A percentile compares a stretch with the other conserved stretches of the same genome.
Conservation (phyloP, 441 rosid species). For the Isatis lusitanica region DNA sequence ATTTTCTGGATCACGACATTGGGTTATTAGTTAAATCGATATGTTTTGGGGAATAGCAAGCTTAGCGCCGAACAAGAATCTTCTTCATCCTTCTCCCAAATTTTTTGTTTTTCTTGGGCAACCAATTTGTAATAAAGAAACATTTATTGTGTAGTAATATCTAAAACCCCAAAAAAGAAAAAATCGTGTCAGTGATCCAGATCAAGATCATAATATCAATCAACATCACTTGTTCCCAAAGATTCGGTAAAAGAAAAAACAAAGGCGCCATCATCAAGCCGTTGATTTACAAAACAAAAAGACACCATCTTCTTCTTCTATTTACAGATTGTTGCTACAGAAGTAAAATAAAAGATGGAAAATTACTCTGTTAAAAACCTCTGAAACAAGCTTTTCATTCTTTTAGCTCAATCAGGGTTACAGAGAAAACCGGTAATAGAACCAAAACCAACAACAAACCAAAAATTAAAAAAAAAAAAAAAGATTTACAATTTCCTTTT, state of each 20-base stretch:
- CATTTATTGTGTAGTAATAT: not conserved
- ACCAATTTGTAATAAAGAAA: slow-evolving; percentile 20
- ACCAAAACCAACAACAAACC: not conserved
- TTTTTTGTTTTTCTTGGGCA: slow-evolving; percentile 14
- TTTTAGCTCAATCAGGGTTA: slow-evolving; percentile 36
- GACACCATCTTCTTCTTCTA: slow-evolving; percentile 12
- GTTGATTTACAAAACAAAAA: slow-evolving; percentile 14
- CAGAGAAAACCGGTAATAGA: slow-evolving; percentile 13
- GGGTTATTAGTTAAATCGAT: slow-evolving; percentile 19
- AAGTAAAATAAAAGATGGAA: slow-evolving; percentile 13
- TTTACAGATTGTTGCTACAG: slow-evolving; percentile 28
- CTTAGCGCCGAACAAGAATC: slow-evolving; percentile 38
- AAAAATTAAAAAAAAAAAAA: not conserved
- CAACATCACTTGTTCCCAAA: slow-evolving; percentile 35
- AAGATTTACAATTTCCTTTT: slow-evolving; percentile 25
- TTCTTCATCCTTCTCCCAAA: slow-evolving; percentile 29
- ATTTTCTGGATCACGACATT: slow-evolving; percentile 15
- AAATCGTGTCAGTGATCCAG: slow-evolving; percentile 35
- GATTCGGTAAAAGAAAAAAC: slow-evolving; percentile 27
- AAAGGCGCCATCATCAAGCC: slow-evolving; percentile 17
- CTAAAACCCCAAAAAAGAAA: not conserved
- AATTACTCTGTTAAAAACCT: slow-evolving; percentile 23
- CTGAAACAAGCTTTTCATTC: slow-evolving; percentile 30
- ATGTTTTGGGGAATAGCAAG: slow-evolving; percentile 21
- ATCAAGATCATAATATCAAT: slow-evolving; percentile 35